Evolutionary conservation across 2,329 filamentous ascomycete genomes (phyloP), one percentile per base, ranked within the genome.

Genomic region (Botrytis medusae): DNA sequence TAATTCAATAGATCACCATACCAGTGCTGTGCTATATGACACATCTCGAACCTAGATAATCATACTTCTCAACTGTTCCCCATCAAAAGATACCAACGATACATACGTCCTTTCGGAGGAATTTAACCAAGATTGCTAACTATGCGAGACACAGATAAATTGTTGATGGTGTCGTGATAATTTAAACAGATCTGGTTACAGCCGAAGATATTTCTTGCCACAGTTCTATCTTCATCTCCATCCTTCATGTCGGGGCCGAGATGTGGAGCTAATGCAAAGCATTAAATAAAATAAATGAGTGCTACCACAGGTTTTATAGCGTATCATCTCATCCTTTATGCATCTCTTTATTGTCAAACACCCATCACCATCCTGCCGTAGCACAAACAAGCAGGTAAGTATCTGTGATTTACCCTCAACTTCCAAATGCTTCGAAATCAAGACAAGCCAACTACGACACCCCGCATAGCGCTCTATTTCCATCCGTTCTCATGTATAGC

Each of bases 41-140:
- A 69, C 32, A 69, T 69, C 65, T 57, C 34, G 40, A 69, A 44
- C 65, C 65, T 42, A 57, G 65, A 69, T 57, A 69, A 57, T 10
- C n/a, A 42, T 69, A 44, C 37, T n/a, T 69, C 18, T 42, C 51
- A 54, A 57, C 16, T 68, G 16, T 68, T 25, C 64, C 18, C 16
- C 32, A 69, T 22, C 48, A 29, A 68, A 32, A 44, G 65, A 42
- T 57, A 57, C 65, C n/a, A 48, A 69, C 25, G 65, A 68, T 69
- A 69, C 65, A n/a, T 42, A 44, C 18, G 22, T 10, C 22, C 57
- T 57, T 37, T 68, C 71, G 71, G 62, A 72, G 71, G 18, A 60
- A 60, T 72, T 68, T 60, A 72, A 59, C 63, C 71, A 60, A 72
- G 62, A 72, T 72, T 72, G 18, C 48, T 22, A 57, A 42, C 48